These are phyloP conservation scores for Barnettozyma pratensis DNA, from an alignment of 805 yeast genomes.

Conservation along the genomic window DNA sequence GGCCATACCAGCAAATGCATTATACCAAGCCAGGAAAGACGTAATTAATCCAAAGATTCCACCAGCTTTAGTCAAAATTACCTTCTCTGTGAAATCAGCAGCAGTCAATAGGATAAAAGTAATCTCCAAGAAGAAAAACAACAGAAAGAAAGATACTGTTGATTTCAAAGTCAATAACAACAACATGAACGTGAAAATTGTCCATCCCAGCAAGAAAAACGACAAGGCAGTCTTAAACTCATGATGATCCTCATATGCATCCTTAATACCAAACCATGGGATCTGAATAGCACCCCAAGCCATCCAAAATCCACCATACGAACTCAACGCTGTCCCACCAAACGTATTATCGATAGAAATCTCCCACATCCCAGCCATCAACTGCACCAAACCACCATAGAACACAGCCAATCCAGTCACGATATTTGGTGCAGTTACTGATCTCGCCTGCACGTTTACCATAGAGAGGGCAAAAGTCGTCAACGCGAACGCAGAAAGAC, in stretches of 20 bases:
- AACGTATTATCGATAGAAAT: slow-evolving; percentile 58
- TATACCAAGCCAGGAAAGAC: slow-evolving; percentile 52
- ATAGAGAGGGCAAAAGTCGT: slow-evolving; percentile 58
- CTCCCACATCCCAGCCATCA: slow-evolving; percentile 65
- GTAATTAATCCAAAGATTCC: slow-evolving; percentile 53
- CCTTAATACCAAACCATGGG: slow-evolving; percentile 53
- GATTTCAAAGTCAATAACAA: slow-evolving; percentile 54
- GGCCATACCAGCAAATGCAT: slow-evolving; percentile 59
- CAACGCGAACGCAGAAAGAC: slow-evolving; percentile 55
- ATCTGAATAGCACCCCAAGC: slow-evolving; percentile 56
- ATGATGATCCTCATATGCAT: slow-evolving; percentile 40
- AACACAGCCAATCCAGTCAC: slow-evolving; percentile 55
- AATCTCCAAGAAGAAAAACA: slow-evolving; percentile 47
- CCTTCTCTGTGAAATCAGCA: slow-evolving; percentile 43
- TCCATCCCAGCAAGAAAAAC: slow-evolving; percentile 58
- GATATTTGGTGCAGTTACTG: slow-evolving; percentile 44
- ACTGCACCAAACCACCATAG: slow-evolving; percentile 59
- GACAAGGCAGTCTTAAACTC: slow-evolving; percentile 49
- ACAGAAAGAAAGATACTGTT: slow-evolving; percentile 55
- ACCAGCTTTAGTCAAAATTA: slow-evolving; percentile 43
- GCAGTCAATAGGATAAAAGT: slow-evolving; percentile 53
- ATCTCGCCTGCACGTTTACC: slow-evolving; percentile 50
- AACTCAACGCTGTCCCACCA: slow-evolving; percentile 58
- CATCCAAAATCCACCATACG: slow-evolving; percentile 71
- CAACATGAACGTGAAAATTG: slow-evolving; percentile 52